Evolutionary conservation across 106 monocot genomes (phyloP).

Genomic region (Triglochin maritima): DNA sequence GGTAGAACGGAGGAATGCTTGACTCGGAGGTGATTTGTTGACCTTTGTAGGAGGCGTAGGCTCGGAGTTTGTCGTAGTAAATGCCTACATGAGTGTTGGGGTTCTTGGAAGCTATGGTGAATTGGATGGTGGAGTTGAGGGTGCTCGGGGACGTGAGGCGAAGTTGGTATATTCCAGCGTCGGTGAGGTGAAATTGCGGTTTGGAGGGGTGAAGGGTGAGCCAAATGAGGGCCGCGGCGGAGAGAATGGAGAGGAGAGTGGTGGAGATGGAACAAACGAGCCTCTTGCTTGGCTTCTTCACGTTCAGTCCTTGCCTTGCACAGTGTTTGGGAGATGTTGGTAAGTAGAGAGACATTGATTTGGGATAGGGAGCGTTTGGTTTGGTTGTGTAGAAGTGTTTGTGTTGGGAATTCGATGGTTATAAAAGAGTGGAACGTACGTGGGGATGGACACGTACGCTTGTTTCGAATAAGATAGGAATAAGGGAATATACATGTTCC

Average conservation of each 20-base stretch:
- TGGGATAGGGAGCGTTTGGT: not conserved
- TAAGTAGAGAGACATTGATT: conserved; percentile 44
- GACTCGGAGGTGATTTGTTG: conserved; percentile 48
- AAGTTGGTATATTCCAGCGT: conserved; percentile 36
- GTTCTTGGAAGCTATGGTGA: conserved; percentile 48
- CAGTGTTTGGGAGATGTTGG: conserved; percentile 64
- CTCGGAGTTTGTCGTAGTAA: conserved; percentile 47
- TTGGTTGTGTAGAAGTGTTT: not conserved
- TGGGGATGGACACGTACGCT: not conserved
- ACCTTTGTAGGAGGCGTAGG: conserved; percentile 47
- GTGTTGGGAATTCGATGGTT: not conserved
- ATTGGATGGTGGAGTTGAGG: conserved; percentile 57
- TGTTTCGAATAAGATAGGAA: not conserved
- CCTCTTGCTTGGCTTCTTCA: conserved; percentile 37
- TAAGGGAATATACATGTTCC: conserved; percentile 1
- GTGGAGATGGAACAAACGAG: conserved; percentile 34
- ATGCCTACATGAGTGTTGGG: conserved; percentile 56
- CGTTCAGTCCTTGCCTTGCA: conserved; percentile 34
- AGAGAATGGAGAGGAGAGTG: conserved; percentile 34
- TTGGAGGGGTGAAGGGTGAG: conserved; percentile 60
- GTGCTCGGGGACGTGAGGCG: conserved; percentile 24
- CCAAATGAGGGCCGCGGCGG: conserved; percentile 37
- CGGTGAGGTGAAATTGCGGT: conserved; percentile 50
- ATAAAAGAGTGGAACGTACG: not conserved
- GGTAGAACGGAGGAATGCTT: conserved; percentile 47